Evolutionary conservation across 441 rosid genomes (phyloP).

Genomic region (Brassica balearica): DNA sequence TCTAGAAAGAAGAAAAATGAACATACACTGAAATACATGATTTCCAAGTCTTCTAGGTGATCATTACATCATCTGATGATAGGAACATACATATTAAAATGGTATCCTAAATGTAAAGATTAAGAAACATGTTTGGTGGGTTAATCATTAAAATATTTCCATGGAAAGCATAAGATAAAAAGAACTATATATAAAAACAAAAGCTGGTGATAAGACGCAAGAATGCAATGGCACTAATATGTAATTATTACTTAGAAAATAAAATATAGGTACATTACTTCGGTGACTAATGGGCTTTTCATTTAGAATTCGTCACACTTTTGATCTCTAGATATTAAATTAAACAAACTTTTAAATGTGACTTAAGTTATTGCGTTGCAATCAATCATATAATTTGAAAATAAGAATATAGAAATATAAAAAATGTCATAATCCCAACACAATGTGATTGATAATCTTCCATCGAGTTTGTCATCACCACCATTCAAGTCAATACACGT

Average conservation of each 20-base stretch:
- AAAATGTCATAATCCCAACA: constrained; percentile 2
- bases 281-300: constrained; percentile 20
- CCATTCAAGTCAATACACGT: constrained; percentile 7
- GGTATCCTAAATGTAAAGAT: constrained; percentile 44
- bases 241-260: constrained; percentile 29
- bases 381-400: constrained; percentile 26
- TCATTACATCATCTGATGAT: constrained; percentile 22
- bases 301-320: neutral
- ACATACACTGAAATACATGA: constrained; percentile 6
- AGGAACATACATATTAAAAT: constrained; percentile 8
- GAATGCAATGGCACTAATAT: constrained; percentile 16
- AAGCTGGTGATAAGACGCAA: constrained; percentile 26
- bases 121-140: constrained; percentile 48
- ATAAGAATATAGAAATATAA: neutral
- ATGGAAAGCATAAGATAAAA: constrained; percentile 31
- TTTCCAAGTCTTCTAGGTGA: constrained; percentile 7
- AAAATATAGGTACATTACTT: neutral
- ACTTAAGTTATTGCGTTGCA: constrained; percentile 25
- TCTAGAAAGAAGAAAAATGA: neutral
- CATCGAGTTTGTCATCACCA: constrained; percentile 20
- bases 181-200: constrained; percentile 4
- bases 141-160: constrained; percentile 38
- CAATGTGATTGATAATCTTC: constrained; percentile 19
- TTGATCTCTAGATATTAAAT: constrained; percentile 1
- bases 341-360: constrained; percentile 7